phyloP scores from a whole-genome alignment of 345 rosid species.

The Eucalyptus urophylla region DNA sequence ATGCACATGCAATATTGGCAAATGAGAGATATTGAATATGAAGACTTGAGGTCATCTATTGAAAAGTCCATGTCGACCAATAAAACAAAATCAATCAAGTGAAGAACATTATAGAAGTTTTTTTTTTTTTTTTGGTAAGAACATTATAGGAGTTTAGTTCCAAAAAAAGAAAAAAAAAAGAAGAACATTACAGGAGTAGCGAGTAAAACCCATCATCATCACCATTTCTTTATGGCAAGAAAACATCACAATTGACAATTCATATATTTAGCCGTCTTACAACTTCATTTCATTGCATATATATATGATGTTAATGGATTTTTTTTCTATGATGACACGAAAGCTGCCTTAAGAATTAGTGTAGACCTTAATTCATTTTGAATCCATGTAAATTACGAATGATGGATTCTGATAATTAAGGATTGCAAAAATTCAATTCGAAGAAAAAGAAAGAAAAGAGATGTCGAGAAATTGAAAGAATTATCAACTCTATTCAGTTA shows the following conservation, averaged over 20 bases:
- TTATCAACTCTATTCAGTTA: neutral
- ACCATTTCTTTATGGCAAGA: neutral
- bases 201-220: neutral
- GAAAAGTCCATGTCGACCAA: neutral
- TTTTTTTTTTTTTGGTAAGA: no score
- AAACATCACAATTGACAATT: neutral
- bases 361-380: neutral
- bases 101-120: neutral
- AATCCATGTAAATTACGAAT: neutral
- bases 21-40: neutral
- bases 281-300: neutral
- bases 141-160: neutral
- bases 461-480: no score
- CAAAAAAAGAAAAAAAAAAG: no score
- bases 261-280: neutral
- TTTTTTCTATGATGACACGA: neutral
- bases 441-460: neutral
- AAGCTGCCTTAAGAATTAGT: neutral
- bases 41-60: neutral
- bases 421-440: no score
- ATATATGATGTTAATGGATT: neutral
- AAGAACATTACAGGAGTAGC: neutral
- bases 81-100: neutral
- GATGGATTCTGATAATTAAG: neutral
- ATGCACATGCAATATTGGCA: neutral